phyloP scores from a whole-genome alignment of 768 basidiomycete species.

The Tubosaeta sp. region DNA sequence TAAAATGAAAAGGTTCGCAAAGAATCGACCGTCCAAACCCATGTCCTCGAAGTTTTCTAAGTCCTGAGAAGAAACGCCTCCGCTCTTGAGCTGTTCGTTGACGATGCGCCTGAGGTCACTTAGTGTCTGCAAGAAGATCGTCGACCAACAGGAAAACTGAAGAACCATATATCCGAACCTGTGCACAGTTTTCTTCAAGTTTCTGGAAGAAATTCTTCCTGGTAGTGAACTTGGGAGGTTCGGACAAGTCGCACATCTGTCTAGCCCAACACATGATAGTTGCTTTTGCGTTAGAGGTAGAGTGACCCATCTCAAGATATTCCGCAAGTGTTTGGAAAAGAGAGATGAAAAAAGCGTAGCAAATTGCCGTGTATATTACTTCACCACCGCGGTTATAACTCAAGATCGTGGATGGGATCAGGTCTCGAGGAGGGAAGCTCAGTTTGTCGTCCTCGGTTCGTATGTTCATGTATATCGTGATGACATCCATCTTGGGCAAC shows the following conservation, averaged over 20 bases:
- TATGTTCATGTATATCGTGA: background rate
- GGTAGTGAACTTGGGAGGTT: background rate
- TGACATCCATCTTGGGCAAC: background rate
- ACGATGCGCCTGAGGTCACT: too few species aligned
- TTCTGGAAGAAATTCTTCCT: background rate
- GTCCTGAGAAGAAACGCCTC: too few species aligned
- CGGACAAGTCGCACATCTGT: background rate
- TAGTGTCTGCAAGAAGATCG: background rate
- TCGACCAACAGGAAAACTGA: background rate
- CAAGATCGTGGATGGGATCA: background rate
- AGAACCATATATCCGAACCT: background rate
- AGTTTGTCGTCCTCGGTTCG: background rate
- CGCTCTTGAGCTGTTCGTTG: too few species aligned
- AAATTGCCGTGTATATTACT: background rate
- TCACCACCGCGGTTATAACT: background rate
- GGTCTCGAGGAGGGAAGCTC: background rate
- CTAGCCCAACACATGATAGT: background rate
- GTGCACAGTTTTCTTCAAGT: background rate
- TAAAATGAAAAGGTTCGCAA: background rate
- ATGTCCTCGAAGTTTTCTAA: too few species aligned
- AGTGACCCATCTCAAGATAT: background rate
- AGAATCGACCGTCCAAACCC: too few species aligned
- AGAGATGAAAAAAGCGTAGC: constrained; percentile 1
- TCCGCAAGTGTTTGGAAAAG: background rate
- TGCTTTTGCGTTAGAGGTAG: background rate